Percentiles rank a stretch among this genome's conserved stretches.
phyloP scores from a whole-genome alignment of 2,329 filamentous ascomycete genomes.

The Stagonosporopsis vannaccii region DNA sequence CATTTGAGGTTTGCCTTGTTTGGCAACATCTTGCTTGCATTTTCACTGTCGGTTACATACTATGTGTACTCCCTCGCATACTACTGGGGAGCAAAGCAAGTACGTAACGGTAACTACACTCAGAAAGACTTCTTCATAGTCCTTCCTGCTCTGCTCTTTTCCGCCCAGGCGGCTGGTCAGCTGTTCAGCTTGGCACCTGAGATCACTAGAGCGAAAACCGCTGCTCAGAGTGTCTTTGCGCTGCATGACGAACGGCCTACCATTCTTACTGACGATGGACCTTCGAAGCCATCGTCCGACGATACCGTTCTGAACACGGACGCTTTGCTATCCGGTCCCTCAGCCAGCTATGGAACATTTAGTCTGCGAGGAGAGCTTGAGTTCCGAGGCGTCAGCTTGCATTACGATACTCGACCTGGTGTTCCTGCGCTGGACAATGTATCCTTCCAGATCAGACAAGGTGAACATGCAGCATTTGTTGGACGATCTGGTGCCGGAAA shows the following conservation, averaged over 20 bases:
- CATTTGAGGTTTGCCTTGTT: constrained; percentile 50
- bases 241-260: constrained; percentile 51
- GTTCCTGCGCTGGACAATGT: constrained; percentile 48
- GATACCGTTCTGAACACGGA: constrained; percentile 3
- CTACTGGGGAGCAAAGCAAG: constrained; percentile 57
- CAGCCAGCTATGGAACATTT: constrained; percentile 27
- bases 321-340: constrained; percentile 23
- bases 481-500: constrained; percentile 57
- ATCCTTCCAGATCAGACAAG: constrained; percentile 48
- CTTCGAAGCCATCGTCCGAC: neutral
- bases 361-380: constrained; percentile 41
- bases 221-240: constrained; percentile 54
- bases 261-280: constrained; percentile 40
- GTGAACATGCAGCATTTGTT: constrained; percentile 52
- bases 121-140: constrained; percentile 56
- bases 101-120: constrained; percentile 52
- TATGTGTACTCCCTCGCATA: constrained; percentile 59
- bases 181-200: constrained; percentile 57
- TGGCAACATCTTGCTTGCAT: constrained; percentile 54
- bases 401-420: constrained; percentile 42
- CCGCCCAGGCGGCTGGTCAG: constrained; percentile 56
- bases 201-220: constrained; percentile 54
- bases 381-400: constrained; percentile 43
- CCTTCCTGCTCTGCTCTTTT: constrained; percentile 55
- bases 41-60: constrained; percentile 56